phyloP scores from a whole-genome alignment of 306 rosid species.

The Betula pendula region DNA sequence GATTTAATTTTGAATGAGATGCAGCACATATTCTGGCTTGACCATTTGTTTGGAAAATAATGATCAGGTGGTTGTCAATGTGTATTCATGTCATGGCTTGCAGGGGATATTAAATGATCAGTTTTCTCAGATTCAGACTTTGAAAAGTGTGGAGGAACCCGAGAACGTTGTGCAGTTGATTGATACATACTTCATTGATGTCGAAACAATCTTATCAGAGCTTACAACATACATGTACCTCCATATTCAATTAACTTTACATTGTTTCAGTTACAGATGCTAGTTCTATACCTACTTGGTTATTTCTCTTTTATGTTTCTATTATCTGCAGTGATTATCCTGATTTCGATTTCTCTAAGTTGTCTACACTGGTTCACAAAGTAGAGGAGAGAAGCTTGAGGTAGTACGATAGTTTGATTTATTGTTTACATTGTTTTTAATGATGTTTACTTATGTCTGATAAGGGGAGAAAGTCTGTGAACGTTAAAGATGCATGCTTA shows the following conservation, averaged over 20 bases:
- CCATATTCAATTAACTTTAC: constrained; percentile 9
- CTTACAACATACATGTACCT: constrained; percentile 43
- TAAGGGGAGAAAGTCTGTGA: not conserved
- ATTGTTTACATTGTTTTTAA: not conserved
- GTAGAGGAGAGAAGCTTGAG: constrained; percentile 48
- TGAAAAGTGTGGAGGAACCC: constrained; percentile 26
- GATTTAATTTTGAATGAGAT: constrained; percentile 1
- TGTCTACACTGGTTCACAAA: constrained; percentile 42
- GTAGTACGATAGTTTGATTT: constrained; percentile 34
- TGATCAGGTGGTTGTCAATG: constrained; percentile 10
- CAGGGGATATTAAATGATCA: constrained; percentile 50
- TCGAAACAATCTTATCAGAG: constrained; percentile 42
- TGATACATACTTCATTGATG: constrained; percentile 38
- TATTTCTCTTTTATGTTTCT: constrained; percentile 11
- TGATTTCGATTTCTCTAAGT: constrained; percentile 30
- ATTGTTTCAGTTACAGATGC: constrained; percentile 16
- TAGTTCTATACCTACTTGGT: constrained; percentile 5
- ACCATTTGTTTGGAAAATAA: constrained; percentile 4
- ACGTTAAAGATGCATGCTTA: not conserved
- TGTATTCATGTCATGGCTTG: constrained; percentile 23
- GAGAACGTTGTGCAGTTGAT: constrained; percentile 35
- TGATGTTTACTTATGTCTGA: not conserved
- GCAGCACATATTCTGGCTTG: not conserved
- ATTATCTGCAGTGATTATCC: constrained; percentile 39
- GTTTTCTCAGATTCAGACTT: constrained; percentile 37